Conservation (phyloP, 2,329 filamentous ascomycete genomes). For the Venturiaceae sp. region DNA sequence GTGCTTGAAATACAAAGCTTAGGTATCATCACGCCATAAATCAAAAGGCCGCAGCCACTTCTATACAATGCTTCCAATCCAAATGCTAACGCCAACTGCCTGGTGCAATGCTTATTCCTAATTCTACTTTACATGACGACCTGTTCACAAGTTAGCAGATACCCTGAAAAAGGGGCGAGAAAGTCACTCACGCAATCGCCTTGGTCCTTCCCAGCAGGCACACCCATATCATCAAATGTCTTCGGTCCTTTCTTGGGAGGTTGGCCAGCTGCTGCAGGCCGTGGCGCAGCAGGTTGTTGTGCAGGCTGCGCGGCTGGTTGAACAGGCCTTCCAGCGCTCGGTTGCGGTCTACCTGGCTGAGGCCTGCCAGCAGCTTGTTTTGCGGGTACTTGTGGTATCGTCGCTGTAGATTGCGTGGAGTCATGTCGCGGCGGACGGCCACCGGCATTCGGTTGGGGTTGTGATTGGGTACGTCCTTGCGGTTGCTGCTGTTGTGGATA, state of each 20-base stretch:
- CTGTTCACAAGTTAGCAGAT: slow-evolving; percentile 13
- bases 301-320: not conserved
- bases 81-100: not conserved
- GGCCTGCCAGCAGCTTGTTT: not conserved
- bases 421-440: not conserved
- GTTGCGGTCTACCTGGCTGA: slow-evolving; percentile 5
- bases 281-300: slow-evolving; percentile 1
- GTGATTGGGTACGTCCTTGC: not conserved
- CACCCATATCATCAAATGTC: slow-evolving; percentile 98
- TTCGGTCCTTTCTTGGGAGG: slow-evolving; percentile 66
- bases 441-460: not conserved
- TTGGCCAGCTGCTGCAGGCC: not conserved
- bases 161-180: not conserved
- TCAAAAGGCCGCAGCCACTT: not conserved
- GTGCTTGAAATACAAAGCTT: slow-evolving; percentile 2
- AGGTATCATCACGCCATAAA: not conserved
- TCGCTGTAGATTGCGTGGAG: not conserved
- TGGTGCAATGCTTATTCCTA: not conserved
- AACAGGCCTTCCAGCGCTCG: not conserved
- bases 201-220: slow-evolving; percentile 74
- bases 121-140: slow-evolving; percentile 30
- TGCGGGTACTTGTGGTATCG: not conserved
- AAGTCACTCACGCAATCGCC: slow-evolving; percentile 68
- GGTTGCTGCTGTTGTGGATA: not conserved
- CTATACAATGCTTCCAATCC: slow-evolving; percentile 3